phyloP scores from a whole-genome alignment of 345 rosid genomes.

The Moricandia arvensis region DNA sequence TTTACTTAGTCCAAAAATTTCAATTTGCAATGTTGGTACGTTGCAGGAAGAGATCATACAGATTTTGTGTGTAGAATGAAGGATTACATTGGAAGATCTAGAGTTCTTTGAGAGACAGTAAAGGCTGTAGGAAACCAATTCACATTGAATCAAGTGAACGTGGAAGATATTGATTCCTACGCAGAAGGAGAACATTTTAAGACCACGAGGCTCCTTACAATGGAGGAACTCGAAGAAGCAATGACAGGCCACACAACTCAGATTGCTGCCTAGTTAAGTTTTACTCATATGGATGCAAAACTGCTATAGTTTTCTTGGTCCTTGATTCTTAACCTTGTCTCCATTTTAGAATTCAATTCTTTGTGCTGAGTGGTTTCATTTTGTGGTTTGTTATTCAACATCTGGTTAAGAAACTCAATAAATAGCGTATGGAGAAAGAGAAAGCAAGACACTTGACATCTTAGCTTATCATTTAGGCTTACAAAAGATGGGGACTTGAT shows the following conservation, averaged over 20 bases:
- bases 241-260: conserved; percentile 1
- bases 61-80: conserved; percentile 68
- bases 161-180: conserved; percentile 11
- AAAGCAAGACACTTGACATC: neutral
- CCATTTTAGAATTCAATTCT: neutral
- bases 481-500: conserved; percentile 7
- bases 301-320: neutral
- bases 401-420: neutral
- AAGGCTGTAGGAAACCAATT: conserved; percentile 46
- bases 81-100: conserved; percentile 59
- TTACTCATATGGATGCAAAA: neutral
- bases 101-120: conserved; percentile 55
- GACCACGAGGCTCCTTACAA: conserved; percentile 26
- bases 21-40: neutral
- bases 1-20: neutral
- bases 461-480: neutral
- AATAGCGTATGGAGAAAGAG: conserved; percentile 6
- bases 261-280: neutral
- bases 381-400: neutral
- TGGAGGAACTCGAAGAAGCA: conserved; percentile 27
- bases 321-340: conserved; percentile 13
- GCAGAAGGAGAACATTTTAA: conserved; percentile 1
- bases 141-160: conserved; percentile 19
- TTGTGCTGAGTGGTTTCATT: conserved; percentile 5
- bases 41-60: conserved; percentile 64